phyloP scores from a whole-genome alignment of 1,284 basidiomycete genomes.

The Apiotrichum sp. region DNA sequence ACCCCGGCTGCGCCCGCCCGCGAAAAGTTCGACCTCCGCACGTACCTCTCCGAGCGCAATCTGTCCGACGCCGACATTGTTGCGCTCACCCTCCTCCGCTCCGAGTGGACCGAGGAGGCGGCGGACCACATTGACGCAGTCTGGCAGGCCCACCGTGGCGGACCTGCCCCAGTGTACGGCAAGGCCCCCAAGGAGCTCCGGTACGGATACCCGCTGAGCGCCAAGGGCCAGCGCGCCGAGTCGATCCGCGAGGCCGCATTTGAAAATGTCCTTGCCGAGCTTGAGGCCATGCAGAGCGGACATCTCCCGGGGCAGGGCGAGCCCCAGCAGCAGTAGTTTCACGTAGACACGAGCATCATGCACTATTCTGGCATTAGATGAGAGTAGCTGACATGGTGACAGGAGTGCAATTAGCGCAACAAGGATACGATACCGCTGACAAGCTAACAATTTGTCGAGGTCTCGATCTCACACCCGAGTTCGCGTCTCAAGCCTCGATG shows the following conservation, averaged over 20 bases:
- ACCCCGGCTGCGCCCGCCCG: conserved; percentile 9
- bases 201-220: conserved; percentile 37
- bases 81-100: conserved; percentile 32
- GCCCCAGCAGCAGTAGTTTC: not conserved
- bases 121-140: conserved; percentile 26
- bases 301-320: not conserved
- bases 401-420: no score
- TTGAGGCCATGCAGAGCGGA: conserved; percentile 12
- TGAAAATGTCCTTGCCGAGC: conserved; percentile 23
- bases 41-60: conserved; percentile 16
- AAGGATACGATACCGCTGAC: no score
- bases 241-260: conserved; percentile 26
- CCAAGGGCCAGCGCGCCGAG: conserved; percentile 23
- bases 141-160: conserved; percentile 21
- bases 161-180: conserved; percentile 62
- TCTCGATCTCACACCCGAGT: no score
- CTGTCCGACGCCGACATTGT: conserved; percentile 20
- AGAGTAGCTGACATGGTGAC: no score
- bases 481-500: no score
- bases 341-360: not conserved
- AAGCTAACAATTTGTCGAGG: no score
- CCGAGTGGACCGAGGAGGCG: conserved; percentile 31
- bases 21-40: conserved; percentile 30
- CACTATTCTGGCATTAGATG: not conserved
- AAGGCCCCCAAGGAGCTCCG: conserved; percentile 52